phyloP scores from a whole-genome alignment of 257 asterid species.

The Orobanche coerulescens region DNA sequence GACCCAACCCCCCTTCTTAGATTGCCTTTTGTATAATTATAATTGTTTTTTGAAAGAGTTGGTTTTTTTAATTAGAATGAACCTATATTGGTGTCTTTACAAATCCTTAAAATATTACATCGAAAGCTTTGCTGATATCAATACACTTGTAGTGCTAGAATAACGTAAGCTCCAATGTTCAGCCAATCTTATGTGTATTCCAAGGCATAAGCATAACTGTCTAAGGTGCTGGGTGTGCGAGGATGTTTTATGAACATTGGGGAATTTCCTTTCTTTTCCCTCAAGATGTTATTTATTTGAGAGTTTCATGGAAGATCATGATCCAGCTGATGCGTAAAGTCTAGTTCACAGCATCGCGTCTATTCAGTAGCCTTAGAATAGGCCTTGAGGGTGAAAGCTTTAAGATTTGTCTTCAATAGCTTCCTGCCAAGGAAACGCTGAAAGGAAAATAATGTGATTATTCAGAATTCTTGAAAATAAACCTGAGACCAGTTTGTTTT shows the following conservation, averaged over 20 bases:
- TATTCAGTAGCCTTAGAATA: not conserved
- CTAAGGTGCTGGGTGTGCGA: not conserved
- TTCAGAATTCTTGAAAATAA: not conserved
- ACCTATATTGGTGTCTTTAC: not conserved
- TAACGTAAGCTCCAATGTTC: not conserved
- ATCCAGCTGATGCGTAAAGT: conserved; percentile 7
- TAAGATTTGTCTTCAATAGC: not conserved
- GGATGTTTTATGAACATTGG: not conserved
- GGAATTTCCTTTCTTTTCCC: no score
- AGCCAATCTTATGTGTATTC: not conserved
- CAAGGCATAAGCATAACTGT: not conserved
- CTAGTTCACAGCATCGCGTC: not conserved
- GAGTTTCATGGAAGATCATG: not conserved
- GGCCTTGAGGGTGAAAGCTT: not conserved
- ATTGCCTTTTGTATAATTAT: not conserved
- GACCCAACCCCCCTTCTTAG: no score
- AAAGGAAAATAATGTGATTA: not conserved
- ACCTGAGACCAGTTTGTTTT: not conserved
- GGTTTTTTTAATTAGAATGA: not conserved
- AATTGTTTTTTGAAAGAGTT: not conserved
- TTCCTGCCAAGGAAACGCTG: not conserved
- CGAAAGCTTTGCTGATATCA: not conserved
- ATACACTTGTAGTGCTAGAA: not conserved
- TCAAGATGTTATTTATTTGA: not conserved
- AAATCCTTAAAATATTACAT: not conserved